Base-by-base conservation (phyloP, 2,329 filamentous ascomycete species). In the Rhinocladiella similis region DNA sequence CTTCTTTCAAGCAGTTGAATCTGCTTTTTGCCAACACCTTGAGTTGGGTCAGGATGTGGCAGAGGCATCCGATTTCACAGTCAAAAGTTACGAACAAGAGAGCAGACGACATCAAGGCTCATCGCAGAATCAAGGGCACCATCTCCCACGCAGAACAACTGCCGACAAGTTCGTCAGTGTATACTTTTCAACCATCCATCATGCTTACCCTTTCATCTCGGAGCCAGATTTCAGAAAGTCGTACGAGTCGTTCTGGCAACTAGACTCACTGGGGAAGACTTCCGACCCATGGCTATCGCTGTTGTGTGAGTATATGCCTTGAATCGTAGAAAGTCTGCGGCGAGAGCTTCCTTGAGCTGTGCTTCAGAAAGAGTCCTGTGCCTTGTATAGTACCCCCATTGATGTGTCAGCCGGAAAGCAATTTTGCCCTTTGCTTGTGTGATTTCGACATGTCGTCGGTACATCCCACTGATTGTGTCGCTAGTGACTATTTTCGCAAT, bases 1-100 rank as follows among this genome's bases (percentile, higher is more conserved):
- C 35, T 73, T 74, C 53, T 72, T 72, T 59, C 68, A 73, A 36
- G 57, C 69, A 4, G 63, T 73, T 14, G 67, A 70, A 62, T 62
- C 63, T 14, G 56, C 66, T n/a, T 55, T 66, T 33, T 56, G 27
- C n/a, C 47, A 25, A 7, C 56, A 61, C n/a, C 51, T 65, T 20
- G 60, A 58, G 10, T 41, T 66, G 6, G 67, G 67, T 20, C 67
- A 25, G 22, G 22, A 25, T 25, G 22, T 25, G 61, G 41, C 66
- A 67, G 20, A 59, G 55, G 16, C 57, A 62, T n/a, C 27, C 55
- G 5, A 56, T 47, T 42, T 56, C 53, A 47, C 52, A 57, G 19
- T 63, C 57, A 50, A 64, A 51, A 36, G 55, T 59, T 55, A 61
- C 33, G 59, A 61, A 38, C 59, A 61, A 50, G 56, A 53, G 46